These are phyloP conservation scores for Aphanomyces invadans DNA, from an alignment of 352 stramenopile species.

Conservation along the genomic window DNA sequence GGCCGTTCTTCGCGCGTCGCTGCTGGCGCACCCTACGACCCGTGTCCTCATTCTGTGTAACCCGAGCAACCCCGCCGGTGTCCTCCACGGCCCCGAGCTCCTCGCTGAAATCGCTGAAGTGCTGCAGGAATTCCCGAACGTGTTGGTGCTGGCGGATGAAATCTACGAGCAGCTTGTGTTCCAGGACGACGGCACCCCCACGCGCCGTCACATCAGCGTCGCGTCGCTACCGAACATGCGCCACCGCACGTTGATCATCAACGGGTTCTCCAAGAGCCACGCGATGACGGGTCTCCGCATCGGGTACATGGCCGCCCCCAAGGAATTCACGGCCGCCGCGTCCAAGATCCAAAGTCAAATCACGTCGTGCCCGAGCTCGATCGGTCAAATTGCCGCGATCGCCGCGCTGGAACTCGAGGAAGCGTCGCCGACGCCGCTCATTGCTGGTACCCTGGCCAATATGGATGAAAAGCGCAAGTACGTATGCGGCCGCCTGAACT, in stretches of 20 bases:
- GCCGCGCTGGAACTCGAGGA: conserved; percentile 82
- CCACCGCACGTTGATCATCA: conserved; percentile 88
- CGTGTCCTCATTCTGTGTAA: conserved; percentile 95
- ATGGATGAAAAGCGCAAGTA: conserved; percentile 87
- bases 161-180: conserved; percentile 96
- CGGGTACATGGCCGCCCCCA: conserved; percentile 83
- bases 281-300: conserved; percentile 95
- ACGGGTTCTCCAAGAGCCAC: conserved; percentile 96
- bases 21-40: conserved; percentile 59
- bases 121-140: conserved; percentile 28
- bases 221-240: conserved; percentile 78
- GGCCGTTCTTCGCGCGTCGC: conserved; percentile 52
- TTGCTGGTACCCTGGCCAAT: conserved; percentile 41
- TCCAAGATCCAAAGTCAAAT: conserved; percentile 93
- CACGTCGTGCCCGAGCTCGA: conserved; percentile 90
- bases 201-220: conserved; percentile 59
- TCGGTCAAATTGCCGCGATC: conserved; percentile 87
- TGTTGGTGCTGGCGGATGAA: conserved; percentile 44
- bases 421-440: conserved; percentile 37
- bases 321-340: conserved; percentile 76
- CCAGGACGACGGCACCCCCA: conserved; percentile 53
- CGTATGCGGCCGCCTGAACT: conserved; percentile 72
- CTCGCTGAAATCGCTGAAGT: conserved; percentile 49
- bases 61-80: conserved; percentile 92
- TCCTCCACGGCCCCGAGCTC: conserved; percentile 50